Percentiles rank a stretch among this genome's conserved stretches.
Evolutionary conservation across 805 yeast species (phyloP).

Genomic region (Nakazawaea wickerhamii): DNA sequence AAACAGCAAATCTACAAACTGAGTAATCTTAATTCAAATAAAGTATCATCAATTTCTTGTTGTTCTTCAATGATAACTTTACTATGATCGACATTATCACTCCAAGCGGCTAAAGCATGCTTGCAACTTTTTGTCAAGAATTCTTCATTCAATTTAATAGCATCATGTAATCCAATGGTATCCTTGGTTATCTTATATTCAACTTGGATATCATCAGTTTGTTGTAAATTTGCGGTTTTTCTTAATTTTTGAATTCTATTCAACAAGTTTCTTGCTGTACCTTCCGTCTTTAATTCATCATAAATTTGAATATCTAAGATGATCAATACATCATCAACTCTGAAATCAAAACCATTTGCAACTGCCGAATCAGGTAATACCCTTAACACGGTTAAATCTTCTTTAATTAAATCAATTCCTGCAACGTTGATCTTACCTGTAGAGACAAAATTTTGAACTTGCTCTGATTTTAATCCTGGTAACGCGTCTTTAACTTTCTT

Average conservation of each 20-base stretch:
- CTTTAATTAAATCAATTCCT: constrained; percentile 80
- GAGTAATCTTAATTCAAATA: constrained; percentile 72
- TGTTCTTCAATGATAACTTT: constrained; percentile 81
- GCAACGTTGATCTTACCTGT: constrained; percentile 79
- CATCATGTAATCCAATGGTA: constrained; percentile 56
- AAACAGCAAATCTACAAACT: constrained; percentile 45
- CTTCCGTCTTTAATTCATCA: constrained; percentile 87
- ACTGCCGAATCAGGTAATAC: constrained; percentile 70
- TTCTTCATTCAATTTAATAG: constrained; percentile 59
- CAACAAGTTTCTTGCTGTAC: constrained; percentile 91
- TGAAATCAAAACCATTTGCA: constrained; percentile 72
- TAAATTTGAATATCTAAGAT: constrained; percentile 84
- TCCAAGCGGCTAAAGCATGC: constrained; percentile 46
- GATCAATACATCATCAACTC: constrained; percentile 87
- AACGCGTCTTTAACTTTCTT: constrained; percentile 92
- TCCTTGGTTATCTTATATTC: constrained; percentile 72
- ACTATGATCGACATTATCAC: constrained; percentile 35
- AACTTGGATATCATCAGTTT: constrained; percentile 91
- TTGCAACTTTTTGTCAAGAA: constrained; percentile 76
- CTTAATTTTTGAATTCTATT: constrained; percentile 97
- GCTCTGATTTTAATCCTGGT: constrained; percentile 74
- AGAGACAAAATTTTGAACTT: constrained; percentile 69
- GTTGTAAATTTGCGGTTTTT: constrained; percentile 91
- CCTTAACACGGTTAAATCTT: constrained; percentile 86
- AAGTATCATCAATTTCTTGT: constrained; percentile 74